Base-by-base conservation (phyloP, 352 stramenopile species). In the Pythium folliculosum region DNA sequence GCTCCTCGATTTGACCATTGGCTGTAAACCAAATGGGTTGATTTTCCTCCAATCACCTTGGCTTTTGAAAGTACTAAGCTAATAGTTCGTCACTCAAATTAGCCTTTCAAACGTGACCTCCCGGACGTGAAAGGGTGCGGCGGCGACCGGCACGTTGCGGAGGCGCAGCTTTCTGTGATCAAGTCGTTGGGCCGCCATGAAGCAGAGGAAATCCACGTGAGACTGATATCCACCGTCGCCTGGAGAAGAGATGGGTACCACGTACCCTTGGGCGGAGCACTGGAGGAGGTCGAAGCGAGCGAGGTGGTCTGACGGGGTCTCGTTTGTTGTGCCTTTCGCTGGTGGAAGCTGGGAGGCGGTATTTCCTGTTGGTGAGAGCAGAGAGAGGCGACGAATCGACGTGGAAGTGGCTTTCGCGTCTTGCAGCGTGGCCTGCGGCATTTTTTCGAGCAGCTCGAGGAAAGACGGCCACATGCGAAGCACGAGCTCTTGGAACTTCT, bases 381-480 rank as follows among this genome's bases (percentile, higher is more conserved):
- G 25, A 22, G 70, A 77, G 2, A 79, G n/a, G 30, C 63, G 60
- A n/a, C 70, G 51, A 13, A 60, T 64, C 1, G 69, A 65, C 25
- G 23, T 52, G 2, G 45, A 30, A 3, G 12, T 56, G 12, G 53
- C 56, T 47, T 51, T 63, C 4, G 51, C 66, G n/a, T 77, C 56
- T 21, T 74, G 47, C 10, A 89, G 23, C 16, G 86, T 32, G 7
- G 79, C 76, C 7, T 69, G 55, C 12, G 82, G 80, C 0, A 91
- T 63, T 21, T 51, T 40, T 4, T 84, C 79, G 21, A 75, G 71
- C 63, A 81, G 83, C 1, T 86, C 70, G 38, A 90, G 69, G 51
- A 90, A 90, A 10, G 81, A 83, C 4, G 85, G 82, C 85, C 85
- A 94, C 82, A 94, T 90, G 13, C 85, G 82, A 25, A 94, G 63